phyloP scores from a whole-genome alignment of 768 basidiomycete species.

The Russula sp. region DNA sequence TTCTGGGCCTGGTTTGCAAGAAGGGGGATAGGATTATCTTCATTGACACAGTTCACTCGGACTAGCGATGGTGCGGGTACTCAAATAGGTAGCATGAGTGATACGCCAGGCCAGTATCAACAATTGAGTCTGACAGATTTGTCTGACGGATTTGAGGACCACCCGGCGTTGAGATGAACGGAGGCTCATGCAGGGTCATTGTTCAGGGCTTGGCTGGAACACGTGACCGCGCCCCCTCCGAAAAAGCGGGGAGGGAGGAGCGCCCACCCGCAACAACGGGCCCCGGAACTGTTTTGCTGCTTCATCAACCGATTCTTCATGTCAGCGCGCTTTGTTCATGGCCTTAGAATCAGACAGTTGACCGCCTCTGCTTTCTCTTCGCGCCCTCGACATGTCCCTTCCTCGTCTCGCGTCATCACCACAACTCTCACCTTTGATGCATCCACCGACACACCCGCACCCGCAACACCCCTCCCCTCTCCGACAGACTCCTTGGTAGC shows the following conservation, averaged over 20 bases:
- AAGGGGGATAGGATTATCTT: no score
- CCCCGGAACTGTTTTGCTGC: no score
- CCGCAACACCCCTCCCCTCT: conserved; percentile 4
- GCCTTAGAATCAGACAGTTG: conserved; percentile 11
- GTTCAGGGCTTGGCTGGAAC: not conserved
- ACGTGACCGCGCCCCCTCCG: not conserved
- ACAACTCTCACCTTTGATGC: conserved; percentile 1
- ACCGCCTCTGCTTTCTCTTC: not conserved
- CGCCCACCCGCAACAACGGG: not conserved
- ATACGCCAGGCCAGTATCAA: not conserved
- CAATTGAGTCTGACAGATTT: not conserved
- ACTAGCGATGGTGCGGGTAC: not conserved
- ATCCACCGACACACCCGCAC: not conserved
- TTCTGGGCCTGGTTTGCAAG: no score
- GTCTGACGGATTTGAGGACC: no score
- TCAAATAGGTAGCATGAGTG: not conserved
- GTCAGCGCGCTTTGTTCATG: conserved; percentile 16
- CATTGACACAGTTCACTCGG: not conserved
- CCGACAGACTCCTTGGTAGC: conserved; percentile 18
- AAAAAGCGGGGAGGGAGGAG: no score
- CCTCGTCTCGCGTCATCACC: conserved; percentile 10
- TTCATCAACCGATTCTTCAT: conserved; percentile 8
- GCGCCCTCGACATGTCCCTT: not conserved
- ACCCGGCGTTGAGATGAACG: no score
- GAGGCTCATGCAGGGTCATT: no score